Conservation (phyloP, 768 basidiomycete genomes). For the Heimioporus sp. region DNA sequence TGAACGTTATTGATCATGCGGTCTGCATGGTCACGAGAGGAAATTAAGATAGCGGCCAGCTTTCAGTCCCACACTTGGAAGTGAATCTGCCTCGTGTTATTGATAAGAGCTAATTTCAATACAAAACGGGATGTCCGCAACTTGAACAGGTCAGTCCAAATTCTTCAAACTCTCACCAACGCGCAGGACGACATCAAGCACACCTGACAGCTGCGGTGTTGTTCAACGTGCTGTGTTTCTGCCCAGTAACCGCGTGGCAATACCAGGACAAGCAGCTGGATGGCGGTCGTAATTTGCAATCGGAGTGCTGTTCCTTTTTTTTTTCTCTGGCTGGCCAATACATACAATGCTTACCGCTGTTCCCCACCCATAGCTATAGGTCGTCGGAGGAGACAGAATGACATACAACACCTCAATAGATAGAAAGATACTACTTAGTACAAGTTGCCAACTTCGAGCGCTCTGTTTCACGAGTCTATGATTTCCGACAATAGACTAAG, state of each 20-base stretch:
- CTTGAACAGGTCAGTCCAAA: conserved; percentile 6
- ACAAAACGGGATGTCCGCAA: not conserved
- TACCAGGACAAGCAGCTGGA: conserved; percentile 11
- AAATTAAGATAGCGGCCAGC: too few relatives aligned
- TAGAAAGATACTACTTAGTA: too few relatives aligned
- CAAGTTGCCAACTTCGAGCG: too few relatives aligned
- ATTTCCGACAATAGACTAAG: too few relatives aligned
- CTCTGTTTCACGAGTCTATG: too few relatives aligned
- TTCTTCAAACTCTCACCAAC: not conserved
- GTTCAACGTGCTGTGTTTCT: conserved; percentile 17
- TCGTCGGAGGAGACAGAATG: too few relatives aligned
- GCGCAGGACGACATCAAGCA: conserved; percentile 25
- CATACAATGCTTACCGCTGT: not conserved
- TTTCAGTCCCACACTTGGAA: too few relatives aligned
- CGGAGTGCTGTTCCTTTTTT: conserved; percentile 10
- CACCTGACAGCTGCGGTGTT: conserved; percentile 16
- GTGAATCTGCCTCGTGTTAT: not conserved
- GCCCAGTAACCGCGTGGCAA: conserved; percentile 15
- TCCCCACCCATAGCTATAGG: not conserved
- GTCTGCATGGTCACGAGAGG: too few relatives aligned
- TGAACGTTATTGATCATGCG: too few relatives aligned
- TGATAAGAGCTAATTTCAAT: not conserved
- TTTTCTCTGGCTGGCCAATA: not conserved
- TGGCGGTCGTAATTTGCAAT: conserved; percentile 31
- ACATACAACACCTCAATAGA: too few relatives aligned